Percentiles rank a stretch among this genome's conserved stretches.
Evolutionary conservation across 1,139 yeast species (phyloP).

Genomic region (Debaryomyces coudertii): DNA sequence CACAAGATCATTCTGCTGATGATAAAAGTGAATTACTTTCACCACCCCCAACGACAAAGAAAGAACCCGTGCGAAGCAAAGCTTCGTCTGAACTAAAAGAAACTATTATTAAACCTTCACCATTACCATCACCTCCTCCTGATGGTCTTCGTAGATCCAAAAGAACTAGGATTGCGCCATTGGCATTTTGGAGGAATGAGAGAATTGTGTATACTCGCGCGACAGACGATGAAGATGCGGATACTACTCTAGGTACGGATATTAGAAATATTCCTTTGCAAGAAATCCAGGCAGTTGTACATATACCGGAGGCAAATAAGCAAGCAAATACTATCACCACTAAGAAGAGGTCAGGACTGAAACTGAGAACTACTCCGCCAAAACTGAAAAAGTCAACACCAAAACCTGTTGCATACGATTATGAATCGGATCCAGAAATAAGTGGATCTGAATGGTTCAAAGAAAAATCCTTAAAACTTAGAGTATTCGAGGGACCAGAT

Average conservation of each 20-base stretch:
- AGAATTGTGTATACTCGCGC: constrained; percentile 63
- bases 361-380: constrained; percentile 18
- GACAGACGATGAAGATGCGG: constrained; percentile 41
- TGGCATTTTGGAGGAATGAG: constrained; percentile 88
- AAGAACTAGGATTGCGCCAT: constrained; percentile 69
- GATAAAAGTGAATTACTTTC: constrained; percentile 21
- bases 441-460: constrained; percentile 61
- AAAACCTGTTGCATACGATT: constrained; percentile 27
- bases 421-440: constrained; percentile 46
- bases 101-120: constrained; percentile 30
- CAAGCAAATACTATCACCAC: constrained; percentile 5
- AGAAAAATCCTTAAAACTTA: constrained; percentile 48
- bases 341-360: constrained; percentile 17
- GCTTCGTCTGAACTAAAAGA: constrained; percentile 3
- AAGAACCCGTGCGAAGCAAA: constrained; percentile 3
- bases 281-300: constrained; percentile 61
- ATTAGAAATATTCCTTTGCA: constrained; percentile 53
- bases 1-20: constrained; percentile 15
- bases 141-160: constrained; percentile 55
- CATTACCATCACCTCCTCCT: constrained; percentile 51
- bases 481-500: constrained; percentile 58
- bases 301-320: constrained; percentile 38
- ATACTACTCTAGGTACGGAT: constrained; percentile 38
- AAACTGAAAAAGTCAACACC: constrained; percentile 16
- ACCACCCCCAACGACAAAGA: constrained; percentile 24